phyloP scores from a whole-genome alignment of 805 yeast genomes.

The Saccharomycopsis sp. region DNA sequence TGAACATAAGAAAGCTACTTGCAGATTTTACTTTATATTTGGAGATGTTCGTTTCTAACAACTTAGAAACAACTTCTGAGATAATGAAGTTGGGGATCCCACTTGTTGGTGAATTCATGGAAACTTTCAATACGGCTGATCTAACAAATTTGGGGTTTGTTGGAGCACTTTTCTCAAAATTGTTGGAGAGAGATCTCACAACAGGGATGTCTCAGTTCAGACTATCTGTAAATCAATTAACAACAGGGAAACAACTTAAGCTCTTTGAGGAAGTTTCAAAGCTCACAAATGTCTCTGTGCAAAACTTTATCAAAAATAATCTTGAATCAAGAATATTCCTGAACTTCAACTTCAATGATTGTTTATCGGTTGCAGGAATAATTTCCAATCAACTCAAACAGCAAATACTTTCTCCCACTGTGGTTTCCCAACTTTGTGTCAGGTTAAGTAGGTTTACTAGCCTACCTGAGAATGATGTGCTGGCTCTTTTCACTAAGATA shows the following conservation, averaged over 20 bases:
- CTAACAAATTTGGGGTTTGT: not conserved
- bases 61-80: not conserved
- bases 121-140: slow-evolving; percentile 3
- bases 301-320: slow-evolving; percentile 7
- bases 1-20: too few relatives aligned
- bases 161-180: not conserved
- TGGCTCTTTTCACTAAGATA: too few relatives aligned
- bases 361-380: slow-evolving; percentile 5
- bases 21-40: too few relatives aligned
- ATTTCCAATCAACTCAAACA: too few relatives aligned
- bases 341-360: slow-evolving; percentile 8
- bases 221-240: slow-evolving; percentile 1
- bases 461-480: too few relatives aligned
- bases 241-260: slow-evolving; percentile 11
- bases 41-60: too few relatives aligned
- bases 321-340: slow-evolving; percentile 11
- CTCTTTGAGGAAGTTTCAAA: slow-evolving; percentile 6
- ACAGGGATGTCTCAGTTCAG: not conserved
- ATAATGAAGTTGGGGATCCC: not conserved
- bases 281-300: not conserved
- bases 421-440: too few relatives aligned
- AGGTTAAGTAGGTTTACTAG: too few relatives aligned
- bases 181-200: not conserved
- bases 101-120: slow-evolving; percentile 5
- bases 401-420: too few relatives aligned